Evolutionary conservation across 306 rosid species (phyloP).

Genomic region (Cucumis hystrix): DNA sequence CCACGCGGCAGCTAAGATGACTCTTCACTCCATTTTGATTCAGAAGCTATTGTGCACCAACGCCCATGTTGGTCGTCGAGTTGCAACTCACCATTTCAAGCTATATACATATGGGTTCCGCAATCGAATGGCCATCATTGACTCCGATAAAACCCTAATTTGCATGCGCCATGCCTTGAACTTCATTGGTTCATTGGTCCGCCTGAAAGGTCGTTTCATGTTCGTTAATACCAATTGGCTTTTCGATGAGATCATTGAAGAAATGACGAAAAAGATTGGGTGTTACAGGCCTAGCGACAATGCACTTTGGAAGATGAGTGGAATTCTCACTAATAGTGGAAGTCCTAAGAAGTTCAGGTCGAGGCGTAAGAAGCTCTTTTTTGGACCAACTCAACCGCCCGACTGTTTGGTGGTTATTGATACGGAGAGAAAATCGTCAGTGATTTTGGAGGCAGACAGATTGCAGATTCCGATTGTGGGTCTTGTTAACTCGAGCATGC

Average conservation of each 20-base stretch:
- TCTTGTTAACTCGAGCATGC: slow-evolving; percentile 52
- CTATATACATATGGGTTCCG: slow-evolving; percentile 56
- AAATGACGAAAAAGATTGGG: slow-evolving; percentile 52
- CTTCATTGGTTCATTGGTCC: slow-evolving; percentile 55
- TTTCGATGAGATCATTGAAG: slow-evolving; percentile 59
- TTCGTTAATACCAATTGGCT: slow-evolving; percentile 73
- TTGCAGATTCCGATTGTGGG: slow-evolving; percentile 71
- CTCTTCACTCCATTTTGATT: slow-evolving; percentile 54
- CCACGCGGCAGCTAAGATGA: slow-evolving; percentile 20
- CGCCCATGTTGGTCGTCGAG: slow-evolving; percentile 56
- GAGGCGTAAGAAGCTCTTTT: slow-evolving; percentile 52
- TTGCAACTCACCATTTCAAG: slow-evolving; percentile 54
- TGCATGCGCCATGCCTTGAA: slow-evolving; percentile 62
- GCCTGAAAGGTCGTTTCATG: slow-evolving; percentile 63
- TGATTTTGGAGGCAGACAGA: slow-evolving; percentile 45
- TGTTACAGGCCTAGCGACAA: slow-evolving; percentile 31
- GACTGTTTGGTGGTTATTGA: slow-evolving; percentile 64
- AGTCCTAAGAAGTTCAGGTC: slow-evolving; percentile 84
- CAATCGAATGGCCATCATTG: slow-evolving; percentile 54
- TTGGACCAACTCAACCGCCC: slow-evolving; percentile 61
- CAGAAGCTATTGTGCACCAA: slow-evolving; percentile 73
- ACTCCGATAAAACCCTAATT: slow-evolving; percentile 62
- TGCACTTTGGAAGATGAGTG: slow-evolving; percentile 62
- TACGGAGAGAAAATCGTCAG: slow-evolving; percentile 50
- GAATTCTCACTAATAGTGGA: slow-evolving; percentile 57